Conservation (phyloP, 1,284 basidiomycete species). For the Apiotrichum veenhuisii region DNA sequence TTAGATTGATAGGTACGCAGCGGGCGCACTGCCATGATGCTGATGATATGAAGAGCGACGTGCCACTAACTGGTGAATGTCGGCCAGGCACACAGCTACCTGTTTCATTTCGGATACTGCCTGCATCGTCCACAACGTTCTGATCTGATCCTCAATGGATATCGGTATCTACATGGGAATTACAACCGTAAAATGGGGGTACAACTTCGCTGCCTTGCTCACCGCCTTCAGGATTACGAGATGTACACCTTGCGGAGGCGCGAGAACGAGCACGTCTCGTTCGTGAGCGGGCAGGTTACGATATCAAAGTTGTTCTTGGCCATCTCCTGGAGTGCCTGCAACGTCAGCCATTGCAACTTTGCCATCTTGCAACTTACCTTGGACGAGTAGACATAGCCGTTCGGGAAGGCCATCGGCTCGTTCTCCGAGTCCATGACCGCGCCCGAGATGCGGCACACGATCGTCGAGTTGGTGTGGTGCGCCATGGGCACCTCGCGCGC, state of each 20-base stretch:
- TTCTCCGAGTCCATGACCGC: conserved; percentile 93
- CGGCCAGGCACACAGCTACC: too few species aligned
- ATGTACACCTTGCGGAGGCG: conserved; percentile 78
- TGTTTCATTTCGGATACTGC: too few species aligned
- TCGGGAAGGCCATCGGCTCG: conserved; percentile 84
- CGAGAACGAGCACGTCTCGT: conserved; percentile 61
- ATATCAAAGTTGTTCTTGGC: conserved; percentile 65
- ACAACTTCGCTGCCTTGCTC: too few species aligned
- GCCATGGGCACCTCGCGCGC: conserved; percentile 84
- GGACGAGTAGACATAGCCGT: conserved; percentile 86
- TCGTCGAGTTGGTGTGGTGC: conserved; percentile 91
- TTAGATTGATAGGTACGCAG: too few species aligned
- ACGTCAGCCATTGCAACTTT: neutral
- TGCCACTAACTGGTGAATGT: too few species aligned
- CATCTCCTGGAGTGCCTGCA: conserved; percentile 76
- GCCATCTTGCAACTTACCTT: conserved; percentile 58
- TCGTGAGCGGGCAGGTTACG: conserved; percentile 77
- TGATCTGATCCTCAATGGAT: too few species aligned
- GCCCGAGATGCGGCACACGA: conserved; percentile 85
- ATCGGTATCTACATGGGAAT: neutral
- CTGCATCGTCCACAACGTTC: neutral
- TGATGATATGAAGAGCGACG: too few species aligned
- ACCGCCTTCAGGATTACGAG: conserved; percentile 12
- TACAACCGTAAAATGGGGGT: neutral
- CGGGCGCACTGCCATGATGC: too few species aligned